These are phyloP conservation scores for Discostella stelligeroides DNA, from an alignment of 108 stramenopile species.

Conservation along the genomic window DNA sequence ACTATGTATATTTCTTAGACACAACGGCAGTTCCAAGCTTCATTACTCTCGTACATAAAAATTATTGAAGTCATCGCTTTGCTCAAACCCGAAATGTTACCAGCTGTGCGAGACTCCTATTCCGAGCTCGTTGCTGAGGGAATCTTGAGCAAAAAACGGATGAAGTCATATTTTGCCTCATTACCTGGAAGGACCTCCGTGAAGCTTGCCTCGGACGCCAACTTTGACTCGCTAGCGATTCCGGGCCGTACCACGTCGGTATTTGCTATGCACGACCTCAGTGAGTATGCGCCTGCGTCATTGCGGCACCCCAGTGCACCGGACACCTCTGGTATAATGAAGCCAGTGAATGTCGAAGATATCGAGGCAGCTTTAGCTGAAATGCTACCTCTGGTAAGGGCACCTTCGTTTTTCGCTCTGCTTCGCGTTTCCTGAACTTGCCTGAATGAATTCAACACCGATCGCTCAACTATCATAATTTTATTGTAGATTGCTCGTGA, in stretches of 20 bases:
- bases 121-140: slow-evolving; percentile 86
- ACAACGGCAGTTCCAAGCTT: slow-evolving; percentile 84
- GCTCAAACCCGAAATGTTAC: slow-evolving; percentile 81
- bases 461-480: too few relatives aligned
- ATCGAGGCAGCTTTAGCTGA: slow-evolving; percentile 74
- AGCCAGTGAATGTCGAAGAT: slow-evolving; percentile 76
- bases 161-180: slow-evolving; percentile 88
- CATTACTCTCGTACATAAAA: slow-evolving; percentile 84
- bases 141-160: slow-evolving; percentile 86
- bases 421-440: neutral
- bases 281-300: slow-evolving; percentile 64
- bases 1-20: slow-evolving; percentile 30
- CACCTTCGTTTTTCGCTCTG: neutral
- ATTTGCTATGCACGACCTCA: slow-evolving; percentile 67
- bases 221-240: slow-evolving; percentile 23
- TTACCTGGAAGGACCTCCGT: slow-evolving; percentile 79
- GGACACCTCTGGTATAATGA: slow-evolving; percentile 49
- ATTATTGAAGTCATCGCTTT: slow-evolving; percentile 83
- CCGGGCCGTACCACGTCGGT: slow-evolving; percentile 36
- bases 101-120: slow-evolving; percentile 84
- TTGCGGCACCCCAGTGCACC: slow-evolving; percentile 33
- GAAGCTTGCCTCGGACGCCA: slow-evolving; percentile 49
- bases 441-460: too few relatives aligned
- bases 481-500: slow-evolving; percentile 75
- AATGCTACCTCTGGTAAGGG: slow-evolving; percentile 63